phyloP scores from a whole-genome alignment of 352 stramenopile genomes.

The Pythium scleroteichum region DNA sequence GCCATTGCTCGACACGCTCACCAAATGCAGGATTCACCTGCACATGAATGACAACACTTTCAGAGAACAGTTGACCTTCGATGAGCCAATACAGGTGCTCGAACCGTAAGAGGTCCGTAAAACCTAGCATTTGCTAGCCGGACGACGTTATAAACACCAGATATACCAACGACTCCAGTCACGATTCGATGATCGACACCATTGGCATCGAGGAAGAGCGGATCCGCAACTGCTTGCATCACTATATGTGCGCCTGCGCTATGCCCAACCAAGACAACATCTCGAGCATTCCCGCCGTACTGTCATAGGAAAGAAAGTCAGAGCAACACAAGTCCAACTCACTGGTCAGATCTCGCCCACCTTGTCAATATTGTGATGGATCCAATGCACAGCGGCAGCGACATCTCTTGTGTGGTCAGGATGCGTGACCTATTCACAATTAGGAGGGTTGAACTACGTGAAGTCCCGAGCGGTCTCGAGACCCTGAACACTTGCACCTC shows the following conservation, averaged over 20 bases:
- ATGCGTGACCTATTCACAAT: constrained; percentile 39
- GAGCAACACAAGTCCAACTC: neutral
- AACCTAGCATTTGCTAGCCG: constrained; percentile 70
- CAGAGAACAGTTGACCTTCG: too few relatives aligned
- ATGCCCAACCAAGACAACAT: constrained; percentile 66
- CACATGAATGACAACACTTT: neutral
- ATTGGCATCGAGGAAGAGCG: constrained; percentile 42
- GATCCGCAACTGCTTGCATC: constrained; percentile 67
- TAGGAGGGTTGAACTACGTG: neutral
- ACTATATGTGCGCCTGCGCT: constrained; percentile 80
- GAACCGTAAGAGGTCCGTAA: constrained; percentile 64
- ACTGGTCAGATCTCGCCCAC: constrained; percentile 34
- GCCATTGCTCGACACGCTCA: constrained; percentile 59
- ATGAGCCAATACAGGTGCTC: too few relatives aligned
- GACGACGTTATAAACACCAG: constrained; percentile 86
- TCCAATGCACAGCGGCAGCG: constrained; percentile 58
- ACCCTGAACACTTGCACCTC: constrained; percentile 35
- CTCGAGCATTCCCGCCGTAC: constrained; percentile 71
- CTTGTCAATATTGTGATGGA: constrained; percentile 68
- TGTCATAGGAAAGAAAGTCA: constrained; percentile 18
- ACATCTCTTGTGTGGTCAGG: constrained; percentile 71
- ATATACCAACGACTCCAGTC: constrained; percentile 68
- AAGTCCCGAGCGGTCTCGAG: neutral
- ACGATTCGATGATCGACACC: constrained; percentile 44
- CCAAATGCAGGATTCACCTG: constrained; percentile 70